Evolutionary conservation across 225 moss, liverwort and hornwort species (phyloP).

Genomic region (Antitrichia curtipendula): DNA sequence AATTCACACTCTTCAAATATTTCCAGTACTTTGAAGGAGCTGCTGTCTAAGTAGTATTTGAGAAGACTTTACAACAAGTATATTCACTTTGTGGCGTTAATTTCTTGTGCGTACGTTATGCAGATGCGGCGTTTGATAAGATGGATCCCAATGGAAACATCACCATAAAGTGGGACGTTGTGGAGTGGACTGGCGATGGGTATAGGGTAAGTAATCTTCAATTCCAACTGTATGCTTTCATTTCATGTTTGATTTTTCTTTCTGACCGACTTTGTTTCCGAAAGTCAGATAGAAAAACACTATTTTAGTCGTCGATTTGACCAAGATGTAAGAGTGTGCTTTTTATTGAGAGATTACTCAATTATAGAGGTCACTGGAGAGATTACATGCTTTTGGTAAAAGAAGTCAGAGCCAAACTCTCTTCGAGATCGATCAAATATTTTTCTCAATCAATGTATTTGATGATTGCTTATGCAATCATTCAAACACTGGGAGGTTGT

Average conservation of each 20-base stretch:
- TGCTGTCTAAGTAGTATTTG: background rate
- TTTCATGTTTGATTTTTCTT: background rate
- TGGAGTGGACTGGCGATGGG: slow-evolving; percentile 44
- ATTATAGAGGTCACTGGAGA: background rate
- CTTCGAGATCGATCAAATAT: background rate
- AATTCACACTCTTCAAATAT: background rate
- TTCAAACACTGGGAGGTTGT: background rate
- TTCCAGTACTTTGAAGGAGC: background rate
- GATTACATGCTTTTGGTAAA: background rate
- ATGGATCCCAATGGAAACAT: slow-evolving; percentile 42
- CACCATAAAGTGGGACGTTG: slow-evolving; percentile 46
- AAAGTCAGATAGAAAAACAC: background rate
- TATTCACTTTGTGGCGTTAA: no score
- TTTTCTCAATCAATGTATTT: background rate
- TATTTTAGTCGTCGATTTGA: background rate
- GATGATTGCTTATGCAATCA: background rate
- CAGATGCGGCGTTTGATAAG: slow-evolving; percentile 37
- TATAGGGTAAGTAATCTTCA: slow-evolving; percentile 23
- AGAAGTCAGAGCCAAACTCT: background rate
- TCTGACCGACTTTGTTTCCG: background rate
- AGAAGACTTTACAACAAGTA: background rate
- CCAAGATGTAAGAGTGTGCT: background rate
- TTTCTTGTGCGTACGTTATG: background rate
- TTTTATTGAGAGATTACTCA: background rate
- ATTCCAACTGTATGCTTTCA: background rate